Base-by-base conservation (phyloP, 352 stramenopile genomes). In the Phytophthora hybrid region DNA sequence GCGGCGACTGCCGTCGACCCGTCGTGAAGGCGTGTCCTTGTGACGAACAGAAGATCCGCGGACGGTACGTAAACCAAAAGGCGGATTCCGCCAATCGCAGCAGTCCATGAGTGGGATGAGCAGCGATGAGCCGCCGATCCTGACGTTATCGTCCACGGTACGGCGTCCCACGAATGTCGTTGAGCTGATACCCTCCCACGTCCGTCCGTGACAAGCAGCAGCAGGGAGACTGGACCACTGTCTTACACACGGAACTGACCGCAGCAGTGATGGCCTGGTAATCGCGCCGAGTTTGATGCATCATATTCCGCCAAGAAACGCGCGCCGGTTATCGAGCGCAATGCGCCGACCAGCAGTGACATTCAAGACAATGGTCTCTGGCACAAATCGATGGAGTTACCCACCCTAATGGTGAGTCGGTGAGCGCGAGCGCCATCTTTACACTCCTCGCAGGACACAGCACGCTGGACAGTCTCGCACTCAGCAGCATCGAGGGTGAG, bases 21-120 rank as follows among this genome's bases (percentile, higher is more conserved):
- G 44, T 51, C 44, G 44, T 51, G 44, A 14, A 51, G 44, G 44
- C 44, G 44, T 51, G 44, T 51, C 44, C 44, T 51, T 51, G 44
- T 51, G 10, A 41, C 34, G 34, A 26, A 26, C 23, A 26, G 23
- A 26, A 26, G 44, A 51, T 21, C 9, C 31, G 54, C 5, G 23
- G 23, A 26, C 23, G 23, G 23, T 26, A 26, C 32, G 29, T 46
- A 41, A 46, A 44, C 29, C 13, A 59, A 59, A 46, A 5, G n/a
- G 44, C 47, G 1, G 14, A 29, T 55, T 55, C 47, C 47, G 47
- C 47, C 47, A 55, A 55, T 55, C 47, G 47, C 47, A 29, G 47
- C 47, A n/a, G 18, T 3, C 47, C 47, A 55, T 14, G 19, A 19
- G 4, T 29, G 47, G 47, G 47, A 55, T 55, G 47, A 32, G 47